These are phyloP conservation scores for Bromus sterilis DNA, from an alignment of 176 grass and related monocot species.

Conservation along the genomic window DNA sequence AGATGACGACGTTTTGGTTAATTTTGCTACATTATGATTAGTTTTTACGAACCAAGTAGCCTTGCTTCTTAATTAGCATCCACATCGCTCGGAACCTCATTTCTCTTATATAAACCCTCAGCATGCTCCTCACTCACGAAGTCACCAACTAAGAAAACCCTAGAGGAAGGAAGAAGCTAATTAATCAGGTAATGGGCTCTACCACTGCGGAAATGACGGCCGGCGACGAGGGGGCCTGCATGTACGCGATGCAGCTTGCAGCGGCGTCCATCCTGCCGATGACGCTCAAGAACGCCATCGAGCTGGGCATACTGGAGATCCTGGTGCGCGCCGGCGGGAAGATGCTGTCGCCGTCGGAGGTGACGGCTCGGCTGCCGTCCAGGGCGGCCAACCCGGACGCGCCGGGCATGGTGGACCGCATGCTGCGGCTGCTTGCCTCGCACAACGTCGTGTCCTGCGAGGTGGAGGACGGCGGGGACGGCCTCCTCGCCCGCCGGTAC, in stretches of 20 bases:
- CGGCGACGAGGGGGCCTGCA: conserved; percentile 72
- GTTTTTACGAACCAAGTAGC: too few species aligned
- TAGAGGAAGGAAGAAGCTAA: too few species aligned
- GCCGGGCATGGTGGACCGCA: conserved; percentile 68
- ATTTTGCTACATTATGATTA: too few species aligned
- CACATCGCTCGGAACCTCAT: too few species aligned
- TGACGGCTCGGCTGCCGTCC: conserved; percentile 46
- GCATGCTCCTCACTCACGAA: too few species aligned
- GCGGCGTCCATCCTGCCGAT: conserved; percentile 75
- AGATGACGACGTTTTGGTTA: too few species aligned
- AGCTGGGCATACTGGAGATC: conserved; percentile 67
- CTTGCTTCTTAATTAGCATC: too few species aligned
- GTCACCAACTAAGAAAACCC: too few species aligned
- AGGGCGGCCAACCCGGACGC: conserved; percentile 27
- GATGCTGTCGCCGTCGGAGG: conserved; percentile 33
- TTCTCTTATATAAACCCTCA: too few species aligned
- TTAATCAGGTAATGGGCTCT: not conserved
- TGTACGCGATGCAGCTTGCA: conserved; percentile 61
- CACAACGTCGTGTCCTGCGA: conserved; percentile 50
- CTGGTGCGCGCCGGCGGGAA: conserved; percentile 18
- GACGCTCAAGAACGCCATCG: conserved; percentile 84
- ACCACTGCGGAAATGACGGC: too few species aligned
- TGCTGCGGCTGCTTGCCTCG: conserved; percentile 63
- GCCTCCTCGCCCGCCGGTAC: conserved; percentile 27
- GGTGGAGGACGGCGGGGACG: conserved; percentile 39